These are phyloP conservation scores for Aspergillus sp. DNA, from an alignment of 2,329 filamentous ascomycete species.

Conservation along the genomic window DNA sequence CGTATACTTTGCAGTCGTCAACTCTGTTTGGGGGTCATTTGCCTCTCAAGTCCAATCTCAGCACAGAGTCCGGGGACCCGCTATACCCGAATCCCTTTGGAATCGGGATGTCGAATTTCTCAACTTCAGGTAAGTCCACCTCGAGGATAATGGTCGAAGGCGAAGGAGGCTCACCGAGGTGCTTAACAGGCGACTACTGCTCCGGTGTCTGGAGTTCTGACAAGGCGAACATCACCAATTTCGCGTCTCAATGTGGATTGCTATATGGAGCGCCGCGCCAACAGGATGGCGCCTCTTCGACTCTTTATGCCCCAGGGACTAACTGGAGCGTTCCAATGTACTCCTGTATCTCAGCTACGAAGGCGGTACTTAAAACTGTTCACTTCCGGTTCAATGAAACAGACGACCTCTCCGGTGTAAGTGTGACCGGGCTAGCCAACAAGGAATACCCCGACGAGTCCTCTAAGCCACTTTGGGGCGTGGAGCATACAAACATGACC, in stretches of 20 bases:
- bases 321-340: constrained; percentile 38
- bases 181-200: too few species aligned
- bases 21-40: too few species aligned
- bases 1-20: neutral
- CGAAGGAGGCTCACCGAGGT: too few species aligned
- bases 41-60: too few species aligned
- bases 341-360: constrained; percentile 34
- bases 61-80: too few species aligned
- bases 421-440: constrained; percentile 23
- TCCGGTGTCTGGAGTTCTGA: too few species aligned
- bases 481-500: constrained; percentile 18
- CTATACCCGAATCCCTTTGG: constrained; percentile 13
- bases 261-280: constrained; percentile 33
- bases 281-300: constrained; percentile 22
- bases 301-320: constrained; percentile 33
- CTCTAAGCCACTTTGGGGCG: constrained; percentile 28
- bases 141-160: too few species aligned
- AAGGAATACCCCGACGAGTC: constrained; percentile 28
- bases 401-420: constrained; percentile 24
- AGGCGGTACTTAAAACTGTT: constrained; percentile 39
- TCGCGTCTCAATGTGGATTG: constrained; percentile 32
- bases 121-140: too few species aligned
- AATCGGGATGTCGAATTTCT: too few species aligned
- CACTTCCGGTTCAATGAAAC: constrained; percentile 37
- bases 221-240: constrained; percentile 32